phyloP scores from a whole-genome alignment of 345 rosid genomes.

The Ceriops zippeliana region DNA sequence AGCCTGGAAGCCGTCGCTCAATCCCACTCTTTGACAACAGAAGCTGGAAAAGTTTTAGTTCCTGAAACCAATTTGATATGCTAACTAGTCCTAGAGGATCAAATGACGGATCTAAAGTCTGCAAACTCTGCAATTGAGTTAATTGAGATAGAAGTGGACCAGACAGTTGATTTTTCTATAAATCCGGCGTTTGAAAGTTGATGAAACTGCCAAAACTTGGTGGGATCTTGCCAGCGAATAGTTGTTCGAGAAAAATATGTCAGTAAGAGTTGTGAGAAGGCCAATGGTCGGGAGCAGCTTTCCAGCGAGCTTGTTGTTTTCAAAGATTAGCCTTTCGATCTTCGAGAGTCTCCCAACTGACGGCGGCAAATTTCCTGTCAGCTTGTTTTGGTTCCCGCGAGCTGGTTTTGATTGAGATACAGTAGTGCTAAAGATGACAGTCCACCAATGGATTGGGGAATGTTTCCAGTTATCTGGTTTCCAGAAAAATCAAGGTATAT shows the following conservation, averaged over 20 bases:
- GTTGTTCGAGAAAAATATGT: slow-evolving; percentile 49
- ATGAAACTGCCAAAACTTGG: slow-evolving; percentile 42
- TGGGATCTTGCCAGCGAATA: slow-evolving; percentile 43
- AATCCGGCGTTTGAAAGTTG: slow-evolving; percentile 45
- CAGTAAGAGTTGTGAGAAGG: slow-evolving; percentile 45
- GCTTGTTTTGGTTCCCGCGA: slow-evolving; percentile 46
- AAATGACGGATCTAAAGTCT: slow-evolving; percentile 46
- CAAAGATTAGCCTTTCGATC: slow-evolving; percentile 46
- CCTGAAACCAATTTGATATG: slow-evolving; percentile 41
- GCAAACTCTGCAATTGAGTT: slow-evolving; percentile 38
- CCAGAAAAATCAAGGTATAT: slow-evolving; percentile 48
- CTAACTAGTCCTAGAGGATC: slow-evolving; percentile 41
- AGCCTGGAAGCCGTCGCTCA: slow-evolving; percentile 39
- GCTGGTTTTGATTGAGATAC: slow-evolving; percentile 42
- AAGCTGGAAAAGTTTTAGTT: slow-evolving; percentile 38
- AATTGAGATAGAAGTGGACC: slow-evolving; percentile 40
- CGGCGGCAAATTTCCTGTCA: slow-evolving; percentile 45
- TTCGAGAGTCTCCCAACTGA: slow-evolving; percentile 49
- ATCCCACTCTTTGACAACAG: slow-evolving; percentile 46
- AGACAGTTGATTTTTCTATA: slow-evolving; percentile 46
- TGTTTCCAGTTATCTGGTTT: slow-evolving; percentile 38
- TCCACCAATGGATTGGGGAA: slow-evolving; percentile 40
- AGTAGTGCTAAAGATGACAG: slow-evolving; percentile 25
- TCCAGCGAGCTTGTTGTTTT: slow-evolving; percentile 55
- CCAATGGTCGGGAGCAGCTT: slow-evolving; percentile 44